Base-by-base conservation (phyloP, 2,329 filamentous ascomycete genomes). In the Colletotrichum costaricense region DNA sequence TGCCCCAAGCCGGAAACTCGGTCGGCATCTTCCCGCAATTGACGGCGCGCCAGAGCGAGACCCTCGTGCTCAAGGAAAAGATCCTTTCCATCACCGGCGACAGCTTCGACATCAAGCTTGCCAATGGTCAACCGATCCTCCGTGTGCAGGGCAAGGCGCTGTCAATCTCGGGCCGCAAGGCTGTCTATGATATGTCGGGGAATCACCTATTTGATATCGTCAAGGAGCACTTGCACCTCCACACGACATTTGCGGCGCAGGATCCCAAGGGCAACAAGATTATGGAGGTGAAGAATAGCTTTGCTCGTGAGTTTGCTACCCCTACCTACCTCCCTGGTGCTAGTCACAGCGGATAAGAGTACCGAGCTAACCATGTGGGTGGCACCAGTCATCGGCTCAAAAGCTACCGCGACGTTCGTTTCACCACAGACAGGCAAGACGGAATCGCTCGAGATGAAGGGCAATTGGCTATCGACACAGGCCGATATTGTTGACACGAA, bases 41-140 rank as follows among this genome's bases (percentile, higher is more conserved):
- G 74, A 78, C 86, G 30, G 81, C 83, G 3, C 78, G 72, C 1
- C 80, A 84, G 38, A 77, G 79, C 6, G 84, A 87, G 77, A 89
- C 87, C 2, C 81, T 93, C 7, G 78, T 89, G 2, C 82, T 93
- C 62, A 89, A 87, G 76, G 91, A 93, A 77, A 91, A 90, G 76
- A 84, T 92, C 22, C 79, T 91, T 71, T 92, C 91, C 3, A 81
- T 92, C 9, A 87, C 87, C 1, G 90, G 90, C 70, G 91, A 93
- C 82, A 89, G 86, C 80, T 93, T 93, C 81, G 88, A 89, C 75
- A 88, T 93, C 80, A 88, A 86, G 67, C 86, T 88, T 5, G 81
- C 85, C 57, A 87, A 86, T 72, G 90, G 90, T 26, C 82, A 85
- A 26, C 85, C 88, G 0, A 76, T 92, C 38, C 81, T 92, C 74